Base-by-base conservation (phyloP, 2,329 filamentous ascomycete genomes). In the Penicillium polonicum region DNA sequence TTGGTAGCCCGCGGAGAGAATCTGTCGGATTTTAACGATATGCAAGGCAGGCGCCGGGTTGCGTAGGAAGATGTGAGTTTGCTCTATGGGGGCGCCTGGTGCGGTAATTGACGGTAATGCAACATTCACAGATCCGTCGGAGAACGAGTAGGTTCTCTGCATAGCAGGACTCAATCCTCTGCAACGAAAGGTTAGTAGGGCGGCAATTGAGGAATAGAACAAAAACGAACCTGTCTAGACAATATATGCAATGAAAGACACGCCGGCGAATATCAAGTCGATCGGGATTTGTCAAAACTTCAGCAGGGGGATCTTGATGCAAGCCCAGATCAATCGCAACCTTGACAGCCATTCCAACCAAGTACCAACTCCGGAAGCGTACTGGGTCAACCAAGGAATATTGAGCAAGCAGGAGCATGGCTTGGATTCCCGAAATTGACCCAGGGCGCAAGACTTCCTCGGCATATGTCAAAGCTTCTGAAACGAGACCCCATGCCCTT, bases 311-410 rank as follows among this genome's bases (percentile, higher is more conserved):
- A 65, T 97, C 93, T 75, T 97, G 93, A 73, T 97, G 94, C 57
- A 95, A 87, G 8, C 94, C 94, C 31, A 97, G 78, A 76, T 99
- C 94, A 23, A 97, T 84, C 69, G 93, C 87, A 6, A 92, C 90
- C 57, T 93, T 86, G 41, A 90, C 90, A 7, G 93, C 92, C 71
- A 94, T 92, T 7, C 93, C 94, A 55, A 97, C 90, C 60, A 97
- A 77, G 63, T 94, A 92, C 92, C 94, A 97, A 67, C 89, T 91
- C 69, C 96, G 92, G 69, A 96, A 97, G 70, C 95, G 91, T 42
- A 88, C 85, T 2, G 93, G 92, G 67, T 97, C 92, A 49, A 96
- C 81, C 79, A 94, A 89, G 3, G 93, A 88, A 72, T 96, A 97
- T 66, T 96, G 87, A 0, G 91, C 92, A 52, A 97, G 83, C 2